These are phyloP conservation scores for Mrakia gelida DNA, from an alignment of 768 basidiomycete species.

Conservation along the genomic window DNA sequence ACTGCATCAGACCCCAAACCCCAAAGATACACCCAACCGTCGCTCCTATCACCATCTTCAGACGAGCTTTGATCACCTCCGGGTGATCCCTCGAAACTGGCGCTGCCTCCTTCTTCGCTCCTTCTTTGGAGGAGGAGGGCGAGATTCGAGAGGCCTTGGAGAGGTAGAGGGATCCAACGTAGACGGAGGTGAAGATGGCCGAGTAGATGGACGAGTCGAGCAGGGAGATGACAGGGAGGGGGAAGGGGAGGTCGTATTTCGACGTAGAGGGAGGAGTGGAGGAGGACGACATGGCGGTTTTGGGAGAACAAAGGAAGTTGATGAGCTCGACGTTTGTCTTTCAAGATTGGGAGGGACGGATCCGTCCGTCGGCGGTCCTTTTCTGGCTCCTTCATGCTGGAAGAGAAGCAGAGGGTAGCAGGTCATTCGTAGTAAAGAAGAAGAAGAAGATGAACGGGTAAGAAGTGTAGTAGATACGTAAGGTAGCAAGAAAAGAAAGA, in stretches of 20 bases:
- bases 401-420: not conserved
- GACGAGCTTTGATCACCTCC: slow-evolving; percentile 71
- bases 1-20: slow-evolving; percentile 47
- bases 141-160: slow-evolving; percentile 50
- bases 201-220: not conserved
- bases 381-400: not conserved
- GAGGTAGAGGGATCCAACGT: slow-evolving; percentile 80
- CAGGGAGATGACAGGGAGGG: not conserved
- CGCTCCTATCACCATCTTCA: slow-evolving; percentile 62
- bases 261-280: not conserved
- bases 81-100: slow-evolving; percentile 72
- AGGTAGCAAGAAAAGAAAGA: no score
- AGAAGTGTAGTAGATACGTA: not conserved
- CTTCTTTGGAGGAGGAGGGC: slow-evolving; percentile 51
- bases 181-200: slow-evolving; percentile 45
- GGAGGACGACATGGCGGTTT: not conserved
- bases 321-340: not conserved
- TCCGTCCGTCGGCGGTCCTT: not conserved
- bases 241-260: not conserved
- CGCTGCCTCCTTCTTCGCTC: slow-evolving; percentile 45
- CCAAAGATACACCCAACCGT: slow-evolving; percentile 57
- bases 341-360: not conserved
- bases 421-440: not conserved
- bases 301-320: not conserved
- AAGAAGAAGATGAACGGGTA: no score